Base-by-base conservation (phyloP, 2,329 filamentous ascomycete species). In the Fusarium foetens region DNA sequence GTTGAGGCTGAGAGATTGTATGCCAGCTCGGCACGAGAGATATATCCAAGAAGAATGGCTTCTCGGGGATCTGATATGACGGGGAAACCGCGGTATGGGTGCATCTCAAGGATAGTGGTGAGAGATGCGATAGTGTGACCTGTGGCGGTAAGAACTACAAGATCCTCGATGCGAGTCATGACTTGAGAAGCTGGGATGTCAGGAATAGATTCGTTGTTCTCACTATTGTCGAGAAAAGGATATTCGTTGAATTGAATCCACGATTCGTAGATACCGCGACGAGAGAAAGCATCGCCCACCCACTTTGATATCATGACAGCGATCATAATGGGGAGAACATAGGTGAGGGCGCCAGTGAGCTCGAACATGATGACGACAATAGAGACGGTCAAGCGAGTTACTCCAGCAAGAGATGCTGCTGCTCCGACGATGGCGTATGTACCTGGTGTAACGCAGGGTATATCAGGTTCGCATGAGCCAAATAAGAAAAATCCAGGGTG, bases 301-400 rank as follows among this genome's bases (percentile, higher is more conserved):
- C 96, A 99, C 84, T 99, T 99, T 70, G 93, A 93, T 48, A 98
- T 88, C 95, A 99, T 97, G 78, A 99, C 96, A 46, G 95, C 94
- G 72, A 99, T 93, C 96, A 99, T 99, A 81, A 98, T 99, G 60
- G 96, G 96, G 12, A 99, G 89, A 53, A 99, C 95, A 79, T 98
- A 98, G 2, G 94, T 97, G 33, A 99, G 87, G 3, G 96, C 96
- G 58, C 96, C 96, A 0, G 96, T 99, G 62, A 99, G 91, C 84
- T 99, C 96, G 79, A 99, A 99, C 93, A 98, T 98, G 83, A 99
- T 99, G 77, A 98, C 96, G 8, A 99, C 95, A 74, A 99, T 98
- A 17, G 95, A 98, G 16, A 98, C 94, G 0, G 96, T 99, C 91
- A 99, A 97, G 74, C 95, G 90, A 23, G 95, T 98, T 39, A 97